These are phyloP conservation scores for Talaromyces pinophilus DNA, from an alignment of 2,329 filamentous ascomycete genomes.

Conservation along the genomic window DNA sequence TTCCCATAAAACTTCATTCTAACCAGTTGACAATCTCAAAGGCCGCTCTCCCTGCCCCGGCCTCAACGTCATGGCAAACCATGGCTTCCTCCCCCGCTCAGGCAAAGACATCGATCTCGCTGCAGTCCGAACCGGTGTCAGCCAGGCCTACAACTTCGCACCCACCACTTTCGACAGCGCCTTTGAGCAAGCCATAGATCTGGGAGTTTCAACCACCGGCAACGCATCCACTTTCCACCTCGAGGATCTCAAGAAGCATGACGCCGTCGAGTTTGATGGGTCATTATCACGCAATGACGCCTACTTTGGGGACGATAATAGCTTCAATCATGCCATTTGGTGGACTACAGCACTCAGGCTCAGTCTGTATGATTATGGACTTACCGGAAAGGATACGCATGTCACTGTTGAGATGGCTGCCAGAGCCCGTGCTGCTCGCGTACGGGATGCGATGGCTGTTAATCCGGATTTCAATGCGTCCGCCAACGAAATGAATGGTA, in stretches of 20 bases:
- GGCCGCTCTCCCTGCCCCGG: conserved; percentile 33
- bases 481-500: conserved; percentile 7
- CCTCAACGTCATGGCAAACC: conserved; percentile 39
- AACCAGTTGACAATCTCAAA: neutral
- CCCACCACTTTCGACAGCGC: conserved; percentile 15
- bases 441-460: conserved; percentile 11
- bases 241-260: conserved; percentile 30
- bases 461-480: conserved; percentile 21
- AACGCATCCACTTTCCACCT: conserved; percentile 29
- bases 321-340: conserved; percentile 14
- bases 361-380: conserved; percentile 3
- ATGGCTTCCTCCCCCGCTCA: conserved; percentile 32
- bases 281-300: conserved; percentile 38
- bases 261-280: conserved; percentile 42
- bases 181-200: conserved; percentile 12
- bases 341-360: conserved; percentile 10
- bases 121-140: conserved; percentile 9
- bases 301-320: conserved; percentile 33
- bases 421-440: conserved; percentile 19
- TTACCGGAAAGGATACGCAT: neutral
- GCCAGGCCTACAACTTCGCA: conserved; percentile 14
- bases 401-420: conserved; percentile 19
- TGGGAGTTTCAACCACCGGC: conserved; percentile 16
- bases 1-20: neutral
- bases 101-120: conserved; percentile 30